Conservation (phyloP, 2,329 filamentous ascomycete species). For the Coniochaeta ligniaria region DNA sequence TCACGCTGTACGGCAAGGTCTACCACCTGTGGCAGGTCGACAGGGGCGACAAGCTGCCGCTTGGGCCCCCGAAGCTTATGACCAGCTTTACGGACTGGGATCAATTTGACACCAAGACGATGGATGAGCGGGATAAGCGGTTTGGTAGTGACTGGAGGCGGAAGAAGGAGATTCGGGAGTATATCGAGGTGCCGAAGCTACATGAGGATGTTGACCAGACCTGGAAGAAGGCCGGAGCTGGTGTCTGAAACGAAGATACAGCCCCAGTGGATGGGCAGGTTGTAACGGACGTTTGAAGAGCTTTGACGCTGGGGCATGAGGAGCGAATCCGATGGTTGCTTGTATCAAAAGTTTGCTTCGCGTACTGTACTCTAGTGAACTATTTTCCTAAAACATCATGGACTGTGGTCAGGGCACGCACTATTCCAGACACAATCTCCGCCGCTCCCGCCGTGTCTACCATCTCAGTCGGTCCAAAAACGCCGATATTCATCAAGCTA, state of each 20-base stretch:
- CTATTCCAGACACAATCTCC: constrained; percentile 5
- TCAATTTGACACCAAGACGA: constrained; percentile 35
- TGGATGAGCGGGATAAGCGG: constrained; percentile 35
- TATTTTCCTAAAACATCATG: neutral
- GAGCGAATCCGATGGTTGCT: neutral
- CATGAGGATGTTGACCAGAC: constrained; percentile 25
- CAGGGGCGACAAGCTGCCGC: constrained; percentile 51
- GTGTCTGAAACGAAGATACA: neutral
- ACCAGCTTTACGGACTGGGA: constrained; percentile 42
- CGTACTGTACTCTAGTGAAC: neutral
- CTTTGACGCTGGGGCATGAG: too few relatives aligned
- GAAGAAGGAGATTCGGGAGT: constrained; percentile 36
- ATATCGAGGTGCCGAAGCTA: constrained; percentile 31
- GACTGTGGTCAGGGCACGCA: neutral
- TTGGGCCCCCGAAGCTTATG: constrained; percentile 48
- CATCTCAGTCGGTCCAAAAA: constrained; percentile 11
- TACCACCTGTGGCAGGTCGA: constrained; percentile 87
- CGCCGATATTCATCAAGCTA: constrained; percentile 12
- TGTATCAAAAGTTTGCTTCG: neutral
- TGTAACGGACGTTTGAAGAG: too few relatives aligned
- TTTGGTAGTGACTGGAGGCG: constrained; percentile 36
- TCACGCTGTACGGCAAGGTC: constrained; percentile 72
- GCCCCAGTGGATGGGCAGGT: too few relatives aligned
- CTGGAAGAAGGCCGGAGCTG: constrained; percentile 10
- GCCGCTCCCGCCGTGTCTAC: constrained; percentile 3